A percentile compares a stretch with the other conserved stretches of the same genome.
Evolutionary conservation across 768 basidiomycete species (phyloP).

Genomic region (Suillus ampliporus): DNA sequence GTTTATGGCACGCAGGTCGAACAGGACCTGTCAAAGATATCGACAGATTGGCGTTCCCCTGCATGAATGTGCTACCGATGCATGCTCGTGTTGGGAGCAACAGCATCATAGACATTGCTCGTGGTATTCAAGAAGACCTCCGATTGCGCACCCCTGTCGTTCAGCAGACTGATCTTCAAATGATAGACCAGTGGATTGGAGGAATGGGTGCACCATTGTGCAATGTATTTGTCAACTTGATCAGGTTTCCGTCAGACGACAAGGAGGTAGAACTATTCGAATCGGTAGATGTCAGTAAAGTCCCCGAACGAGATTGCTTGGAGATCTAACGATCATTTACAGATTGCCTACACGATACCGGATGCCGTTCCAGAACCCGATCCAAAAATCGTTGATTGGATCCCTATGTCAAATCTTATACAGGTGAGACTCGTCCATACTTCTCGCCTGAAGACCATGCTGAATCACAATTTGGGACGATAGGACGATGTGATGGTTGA

Average conservation of each 20-base stretch:
- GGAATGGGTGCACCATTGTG: conserved; percentile 37
- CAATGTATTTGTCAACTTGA: conserved; percentile 52
- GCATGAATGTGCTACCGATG: conserved; percentile 50
- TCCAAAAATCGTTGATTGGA: conserved; percentile 19
- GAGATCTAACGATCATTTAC: not conserved
- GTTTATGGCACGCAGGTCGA: conserved; percentile 54
- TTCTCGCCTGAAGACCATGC: not conserved
- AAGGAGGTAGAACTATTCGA: conserved; percentile 29
- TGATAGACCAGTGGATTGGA: conserved; percentile 43
- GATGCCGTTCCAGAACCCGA: conserved; percentile 12
- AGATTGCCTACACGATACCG: conserved; percentile 46
- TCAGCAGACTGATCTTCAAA: conserved; percentile 45
- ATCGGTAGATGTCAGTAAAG: conserved; percentile 40
- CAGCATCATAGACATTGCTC: conserved; percentile 34
- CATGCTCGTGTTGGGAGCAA: conserved; percentile 29
- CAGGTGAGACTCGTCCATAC: conserved; percentile 24
- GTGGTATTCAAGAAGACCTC: conserved; percentile 42
- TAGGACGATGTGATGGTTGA: conserved; percentile 43
- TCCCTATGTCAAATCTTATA: conserved; percentile 29
- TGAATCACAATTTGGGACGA: conserved; percentile 33
- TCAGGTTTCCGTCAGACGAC: conserved; percentile 38
- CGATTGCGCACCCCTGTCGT: conserved; percentile 43
- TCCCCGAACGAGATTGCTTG: not conserved
- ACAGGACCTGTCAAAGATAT: conserved; percentile 41
- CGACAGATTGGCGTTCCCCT: conserved; percentile 48